phyloP scores from a whole-genome alignment of 257 asterid species.

The Striga asiatica region DNA sequence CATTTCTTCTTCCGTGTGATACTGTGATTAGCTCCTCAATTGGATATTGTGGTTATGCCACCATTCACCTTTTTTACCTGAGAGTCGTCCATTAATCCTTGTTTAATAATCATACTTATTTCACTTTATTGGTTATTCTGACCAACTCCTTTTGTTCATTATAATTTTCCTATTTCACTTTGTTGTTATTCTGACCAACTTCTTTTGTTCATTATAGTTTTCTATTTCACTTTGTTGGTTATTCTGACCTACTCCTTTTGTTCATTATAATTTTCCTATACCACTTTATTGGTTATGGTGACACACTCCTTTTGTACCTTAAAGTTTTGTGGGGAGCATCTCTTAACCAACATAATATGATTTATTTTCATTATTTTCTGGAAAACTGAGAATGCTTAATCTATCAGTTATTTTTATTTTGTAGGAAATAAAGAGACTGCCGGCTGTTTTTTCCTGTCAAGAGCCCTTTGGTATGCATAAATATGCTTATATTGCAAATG shows the following conservation, averaged over 20 bases:
- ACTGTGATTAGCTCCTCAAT: conserved; percentile 1
- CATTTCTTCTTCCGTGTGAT: conserved; percentile 1
- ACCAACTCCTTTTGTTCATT: not conserved
- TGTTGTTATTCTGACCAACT: too few species aligned
- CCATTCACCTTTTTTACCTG: too few species aligned
- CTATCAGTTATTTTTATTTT: conserved; percentile 1
- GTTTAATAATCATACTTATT: not conserved
- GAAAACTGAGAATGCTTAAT: not conserved
- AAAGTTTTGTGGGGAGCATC: not conserved
- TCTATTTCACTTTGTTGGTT: conserved; percentile 1
- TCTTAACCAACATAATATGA: not conserved
- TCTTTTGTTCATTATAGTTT: too few species aligned
- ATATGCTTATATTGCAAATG: conserved; percentile 84
- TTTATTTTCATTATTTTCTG: not conserved
- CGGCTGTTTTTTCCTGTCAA: conserved; percentile 49
- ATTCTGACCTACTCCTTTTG: not conserved
- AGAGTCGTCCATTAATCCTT: not conserved
- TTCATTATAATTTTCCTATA: not conserved
- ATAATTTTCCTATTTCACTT: too few species aligned
- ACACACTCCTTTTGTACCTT: too few species aligned
- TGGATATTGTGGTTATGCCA: conserved; percentile 9
- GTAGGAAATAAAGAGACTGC: conserved; percentile 52
- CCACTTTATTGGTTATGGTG: too few species aligned
- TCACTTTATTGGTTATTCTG: not conserved
- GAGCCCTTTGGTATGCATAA: conserved; percentile 54